Evolutionary conservation across 73 alveolate genomes (phyloP).

Genomic region (Tetrahymena malaccensis): DNA sequence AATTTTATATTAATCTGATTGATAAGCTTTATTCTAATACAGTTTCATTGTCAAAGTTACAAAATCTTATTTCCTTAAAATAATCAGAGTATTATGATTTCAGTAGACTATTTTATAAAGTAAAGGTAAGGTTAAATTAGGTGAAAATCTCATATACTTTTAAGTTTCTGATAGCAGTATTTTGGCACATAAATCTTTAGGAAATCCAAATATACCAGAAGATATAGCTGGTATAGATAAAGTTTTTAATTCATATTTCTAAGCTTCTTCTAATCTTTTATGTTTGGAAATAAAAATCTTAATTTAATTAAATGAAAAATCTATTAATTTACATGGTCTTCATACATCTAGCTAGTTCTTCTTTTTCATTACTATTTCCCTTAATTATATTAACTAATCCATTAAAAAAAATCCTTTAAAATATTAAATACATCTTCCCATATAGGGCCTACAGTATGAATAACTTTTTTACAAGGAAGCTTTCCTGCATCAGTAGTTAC

Average conservation of each 20-base stretch:
- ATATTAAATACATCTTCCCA: constrained; percentile 27
- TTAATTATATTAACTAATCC: background rate
- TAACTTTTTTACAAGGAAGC: constrained; percentile 67
- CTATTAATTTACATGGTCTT: background rate
- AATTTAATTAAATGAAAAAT: background rate
- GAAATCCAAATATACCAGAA: constrained; percentile 59
- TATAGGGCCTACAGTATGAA: constrained; percentile 88
- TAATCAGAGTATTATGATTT: background rate
- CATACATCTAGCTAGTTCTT: background rate
- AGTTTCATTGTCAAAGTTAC: constrained; percentile 5
- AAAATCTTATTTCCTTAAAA: constrained; percentile 1
- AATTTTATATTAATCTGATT: background rate
- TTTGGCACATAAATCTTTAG: constrained; percentile 48
- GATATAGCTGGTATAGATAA: constrained; percentile 59
- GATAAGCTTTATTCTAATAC: background rate
- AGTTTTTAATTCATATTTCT: background rate
- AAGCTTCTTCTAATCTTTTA: constrained; percentile 26
- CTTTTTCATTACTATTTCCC: background rate
- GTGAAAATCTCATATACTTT: background rate
- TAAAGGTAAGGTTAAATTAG: background rate
- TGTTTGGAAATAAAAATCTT: background rate
- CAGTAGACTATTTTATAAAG: background rate
- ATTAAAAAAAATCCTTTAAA: background rate
- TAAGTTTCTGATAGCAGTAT: constrained; percentile 7
- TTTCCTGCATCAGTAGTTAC: constrained; percentile 64